Conservation (phyloP, 352 stramenopile species). For the Globisporangium okanoganense region DNA sequence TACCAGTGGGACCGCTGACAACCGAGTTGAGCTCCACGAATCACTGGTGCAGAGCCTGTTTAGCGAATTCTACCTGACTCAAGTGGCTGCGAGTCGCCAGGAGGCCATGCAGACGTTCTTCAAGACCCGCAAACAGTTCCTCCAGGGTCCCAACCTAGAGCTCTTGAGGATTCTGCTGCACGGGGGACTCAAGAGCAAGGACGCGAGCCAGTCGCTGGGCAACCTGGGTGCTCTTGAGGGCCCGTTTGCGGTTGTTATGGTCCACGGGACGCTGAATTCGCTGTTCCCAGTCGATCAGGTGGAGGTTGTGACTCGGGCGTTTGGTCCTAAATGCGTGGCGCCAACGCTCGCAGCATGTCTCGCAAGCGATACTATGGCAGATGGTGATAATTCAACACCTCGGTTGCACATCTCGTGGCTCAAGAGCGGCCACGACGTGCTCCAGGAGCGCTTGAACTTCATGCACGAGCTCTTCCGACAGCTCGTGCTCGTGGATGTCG, state of each 20-base stretch:
- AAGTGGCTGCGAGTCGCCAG: slow-evolving; percentile 39
- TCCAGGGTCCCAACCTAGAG: slow-evolving; percentile 27
- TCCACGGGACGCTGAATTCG: slow-evolving; percentile 58
- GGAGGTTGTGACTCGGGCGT: slow-evolving; percentile 15
- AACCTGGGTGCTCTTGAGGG: slow-evolving; percentile 27
- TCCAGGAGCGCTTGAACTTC: slow-evolving; percentile 58
- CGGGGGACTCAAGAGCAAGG: slow-evolving; percentile 40
- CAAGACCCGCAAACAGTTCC: slow-evolving; percentile 35
- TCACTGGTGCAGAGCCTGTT: slow-evolving; percentile 39
- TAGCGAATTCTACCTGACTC: slow-evolving; percentile 60
- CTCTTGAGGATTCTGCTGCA: slow-evolving; percentile 38
- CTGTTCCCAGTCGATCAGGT: slow-evolving; percentile 37
- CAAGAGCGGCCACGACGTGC: slow-evolving; percentile 67
- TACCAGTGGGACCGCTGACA: not conserved
- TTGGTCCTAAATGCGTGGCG: slow-evolving; percentile 11
- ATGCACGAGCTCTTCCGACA: slow-evolving; percentile 54
- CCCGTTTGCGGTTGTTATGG: slow-evolving; percentile 46
- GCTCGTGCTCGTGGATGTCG: slow-evolving; percentile 18
- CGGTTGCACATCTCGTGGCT: slow-evolving; percentile 63
- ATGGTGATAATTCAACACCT: not conserved
- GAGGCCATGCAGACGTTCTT: slow-evolving; percentile 53
- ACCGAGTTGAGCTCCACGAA: slow-evolving; percentile 46
- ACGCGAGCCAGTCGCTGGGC: slow-evolving; percentile 17
- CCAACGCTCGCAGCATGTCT: slow-evolving; percentile 12
- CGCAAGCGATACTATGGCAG: slow-evolving; percentile 4